Base-by-base conservation (phyloP, 768 basidiomycete species). In the Tylopilus plumbeoviolaceoides region DNA sequence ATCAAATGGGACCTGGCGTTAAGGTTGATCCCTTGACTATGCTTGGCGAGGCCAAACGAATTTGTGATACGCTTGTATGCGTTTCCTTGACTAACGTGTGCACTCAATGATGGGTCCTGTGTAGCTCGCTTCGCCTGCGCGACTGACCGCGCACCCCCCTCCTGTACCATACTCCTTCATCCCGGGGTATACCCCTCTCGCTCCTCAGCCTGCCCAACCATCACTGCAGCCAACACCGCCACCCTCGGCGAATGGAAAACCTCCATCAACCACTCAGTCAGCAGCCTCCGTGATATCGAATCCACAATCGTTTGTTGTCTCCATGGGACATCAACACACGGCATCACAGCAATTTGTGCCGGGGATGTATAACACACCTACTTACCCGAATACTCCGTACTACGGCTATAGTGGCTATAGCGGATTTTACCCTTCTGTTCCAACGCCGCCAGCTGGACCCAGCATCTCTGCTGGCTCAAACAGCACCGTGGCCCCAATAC, bases 21-120 rank as follows among this genome's bases (percentile, higher is more conserved):
- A 87, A 86, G 58, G 78, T 90, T 14, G 89, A 91, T 59, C 89
- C 89, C 5, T 59, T 91, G 41, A 71, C 72, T 50, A 84, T 91
- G 81, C 77, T 91, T 4, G 78, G 68, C 33, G 89, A 91, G 48
- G 89, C 89, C 7, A 90, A 89, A 68, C 78, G 82, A 27, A 80
- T 85, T 15, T 91, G 89, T 57, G 89, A 91, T 68, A 80, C 78
- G 20, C 77, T 91, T 25, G 89, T 90, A 68, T 69, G 76, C 18
- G 15, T 53, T 40, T 53, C 18, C 17, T 50, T 40, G 5, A 25
- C 40, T 31, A 18, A 28, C 9, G 36, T 52, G n/a, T 53, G 14
- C 39, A 33, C 39, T 63, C 39, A 53, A 55, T 52, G 36, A 54
- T 45, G 18, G n/a, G 39, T 42, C 54, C 54, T 44, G 53, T 40